Percentiles rank a stretch among this genome's conserved stretches.
These are phyloP conservation scores for Fusarium kyushuense DNA, from an alignment of 2,329 filamentous ascomycete genomes.

Conservation along the genomic window DNA sequence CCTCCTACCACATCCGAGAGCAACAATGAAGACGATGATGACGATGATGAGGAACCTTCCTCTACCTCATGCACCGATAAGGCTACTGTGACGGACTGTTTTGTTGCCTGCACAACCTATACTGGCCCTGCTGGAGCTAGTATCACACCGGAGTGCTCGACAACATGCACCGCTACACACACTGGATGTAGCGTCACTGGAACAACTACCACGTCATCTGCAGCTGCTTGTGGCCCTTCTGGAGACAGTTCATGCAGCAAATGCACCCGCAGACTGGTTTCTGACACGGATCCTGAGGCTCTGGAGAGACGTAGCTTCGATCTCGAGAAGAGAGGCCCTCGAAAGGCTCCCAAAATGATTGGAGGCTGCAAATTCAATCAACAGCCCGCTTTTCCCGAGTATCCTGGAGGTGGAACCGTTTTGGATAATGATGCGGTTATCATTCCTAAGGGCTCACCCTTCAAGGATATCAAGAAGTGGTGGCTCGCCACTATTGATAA, in stretches of 20 bases:
- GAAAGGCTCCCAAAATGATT: no score
- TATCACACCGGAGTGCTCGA: conserved; percentile 10
- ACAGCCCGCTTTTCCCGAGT: background rate
- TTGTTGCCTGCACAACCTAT: conserved; percentile 33
- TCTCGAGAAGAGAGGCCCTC: no score
- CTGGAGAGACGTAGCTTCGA: background rate
- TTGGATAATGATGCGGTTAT: background rate
- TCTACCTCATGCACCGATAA: conserved; percentile 20
- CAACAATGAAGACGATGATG: background rate
- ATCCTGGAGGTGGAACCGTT: background rate
- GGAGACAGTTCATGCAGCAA: background rate
- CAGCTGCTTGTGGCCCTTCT: background rate
- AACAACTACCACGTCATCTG: conserved; percentile 6
- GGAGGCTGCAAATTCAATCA: no score
- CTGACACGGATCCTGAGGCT: background rate
- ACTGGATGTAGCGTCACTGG: conserved; percentile 27
- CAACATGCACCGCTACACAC: conserved; percentile 24
- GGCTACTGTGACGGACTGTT: conserved; percentile 31
- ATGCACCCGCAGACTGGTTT: no score
- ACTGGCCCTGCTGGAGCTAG: background rate
- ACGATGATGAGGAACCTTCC: conserved; percentile 2
- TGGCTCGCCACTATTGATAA: background rate
- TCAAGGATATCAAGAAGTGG: background rate
- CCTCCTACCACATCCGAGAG: background rate
- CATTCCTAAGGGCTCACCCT: accelerated